Conservation (phyloP, 345 rosid species). For the Psidium guajava region DNA sequence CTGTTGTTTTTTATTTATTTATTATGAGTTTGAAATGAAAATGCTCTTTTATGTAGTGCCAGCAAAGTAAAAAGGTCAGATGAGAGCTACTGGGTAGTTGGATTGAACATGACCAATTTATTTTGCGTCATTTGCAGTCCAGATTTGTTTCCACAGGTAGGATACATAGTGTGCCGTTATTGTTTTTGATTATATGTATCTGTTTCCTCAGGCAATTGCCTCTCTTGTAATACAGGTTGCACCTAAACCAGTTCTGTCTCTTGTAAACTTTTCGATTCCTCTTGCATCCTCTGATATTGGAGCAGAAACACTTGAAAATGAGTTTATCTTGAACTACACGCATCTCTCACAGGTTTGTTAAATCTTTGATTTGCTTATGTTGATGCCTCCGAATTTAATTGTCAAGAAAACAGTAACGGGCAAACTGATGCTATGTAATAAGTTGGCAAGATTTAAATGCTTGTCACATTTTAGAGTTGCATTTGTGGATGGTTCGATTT, state of each 20-base stretch:
- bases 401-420: neutral
- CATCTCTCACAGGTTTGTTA: slow-evolving; percentile 55
- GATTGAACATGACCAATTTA: slow-evolving; percentile 56
- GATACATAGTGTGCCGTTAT: neutral
- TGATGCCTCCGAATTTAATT: neutral
- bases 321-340: slow-evolving; percentile 59
- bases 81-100: slow-evolving; percentile 88
- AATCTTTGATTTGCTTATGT: neutral
- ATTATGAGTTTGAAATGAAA: neutral
- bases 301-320: slow-evolving; percentile 83
- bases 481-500: neutral
- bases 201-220: neutral
- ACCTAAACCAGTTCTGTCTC: slow-evolving; percentile 77
- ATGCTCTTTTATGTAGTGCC: slow-evolving; percentile 27
- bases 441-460: neutral
- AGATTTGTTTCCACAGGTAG: slow-evolving; percentile 73
- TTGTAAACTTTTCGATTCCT: slow-evolving; percentile 59
- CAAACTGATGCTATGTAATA: neutral
- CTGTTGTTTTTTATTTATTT: neutral
- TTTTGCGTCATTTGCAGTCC: slow-evolving; percentile 71
- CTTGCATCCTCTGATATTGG: slow-evolving; percentile 91
- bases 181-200: neutral
- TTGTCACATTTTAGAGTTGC: neutral
- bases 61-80: slow-evolving; percentile 44
- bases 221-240: slow-evolving; percentile 41